Percentiles rank a stretch among this genome's conserved stretches.
phyloP scores from a whole-genome alignment of 495 filamentous ascomycete species.

The Tuber microsphaerosporum region DNA sequence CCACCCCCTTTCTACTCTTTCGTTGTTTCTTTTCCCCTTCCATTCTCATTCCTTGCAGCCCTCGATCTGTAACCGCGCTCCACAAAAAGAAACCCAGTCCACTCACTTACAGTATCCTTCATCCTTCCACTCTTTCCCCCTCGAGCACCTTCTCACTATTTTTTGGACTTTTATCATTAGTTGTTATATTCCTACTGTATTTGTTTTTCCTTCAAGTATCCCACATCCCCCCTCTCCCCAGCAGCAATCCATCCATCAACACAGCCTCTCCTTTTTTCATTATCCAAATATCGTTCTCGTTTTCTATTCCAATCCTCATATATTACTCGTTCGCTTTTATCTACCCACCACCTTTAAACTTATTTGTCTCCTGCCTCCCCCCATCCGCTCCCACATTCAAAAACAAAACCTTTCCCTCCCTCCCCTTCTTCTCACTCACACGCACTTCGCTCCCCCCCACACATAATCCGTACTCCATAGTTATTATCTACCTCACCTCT shows the following conservation, averaged over 20 bases:
- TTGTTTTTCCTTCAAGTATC: constrained; percentile 11
- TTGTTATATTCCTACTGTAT: constrained; percentile 29
- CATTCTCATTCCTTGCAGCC: constrained; percentile 38
- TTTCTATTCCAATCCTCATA: constrained; percentile 16
- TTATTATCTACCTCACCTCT: constrained; percentile 5
- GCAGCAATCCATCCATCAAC: constrained; percentile 2
- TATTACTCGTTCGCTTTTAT: constrained; percentile 23
- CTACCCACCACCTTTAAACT: constrained; percentile 14
- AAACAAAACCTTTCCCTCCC: background rate
- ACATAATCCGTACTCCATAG: constrained; percentile 3
- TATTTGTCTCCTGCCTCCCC: constrained; percentile 5
- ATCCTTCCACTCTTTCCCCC: constrained; percentile 4
- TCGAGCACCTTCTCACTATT: constrained; percentile 12
- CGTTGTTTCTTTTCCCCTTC: constrained; percentile 37
- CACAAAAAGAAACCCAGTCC: constrained; percentile 32
- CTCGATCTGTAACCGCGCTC: constrained; percentile 37
- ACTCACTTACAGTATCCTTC: constrained; percentile 20
- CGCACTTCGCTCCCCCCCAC: constrained; percentile 4
- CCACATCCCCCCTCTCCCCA: background rate
- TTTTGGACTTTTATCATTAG: constrained; percentile 30
- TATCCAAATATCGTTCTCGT: constrained; percentile 1
- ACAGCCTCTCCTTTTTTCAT: constrained; percentile 4
- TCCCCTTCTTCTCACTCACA: constrained; percentile 5
- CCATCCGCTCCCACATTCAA: constrained; percentile 8
- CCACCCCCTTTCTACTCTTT: constrained; percentile 36